These are phyloP conservation scores for Solanum corneliomulleri DNA, from an alignment of 257 asterid genomes.

Conservation along the genomic window DNA sequence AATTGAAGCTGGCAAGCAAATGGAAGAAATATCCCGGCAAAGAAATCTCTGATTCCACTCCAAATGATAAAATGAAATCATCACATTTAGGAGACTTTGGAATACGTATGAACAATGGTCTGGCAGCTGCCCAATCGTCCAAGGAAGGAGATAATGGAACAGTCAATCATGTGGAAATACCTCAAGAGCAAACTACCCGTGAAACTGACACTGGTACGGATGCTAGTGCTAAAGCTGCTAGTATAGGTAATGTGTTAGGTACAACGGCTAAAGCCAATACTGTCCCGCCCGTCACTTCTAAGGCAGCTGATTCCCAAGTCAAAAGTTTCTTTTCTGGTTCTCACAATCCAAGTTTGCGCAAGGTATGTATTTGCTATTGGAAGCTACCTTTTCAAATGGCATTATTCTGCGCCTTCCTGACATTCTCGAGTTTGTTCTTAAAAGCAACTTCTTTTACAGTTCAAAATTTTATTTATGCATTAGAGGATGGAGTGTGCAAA, in stretches of 20 bases:
- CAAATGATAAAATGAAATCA: conserved; percentile 20
- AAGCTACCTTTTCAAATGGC: background rate
- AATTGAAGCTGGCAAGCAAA: conserved; percentile 42
- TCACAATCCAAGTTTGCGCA: conserved; percentile 13
- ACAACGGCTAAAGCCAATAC: conserved; percentile 17
- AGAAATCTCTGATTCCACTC: conserved; percentile 14
- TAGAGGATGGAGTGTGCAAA: background rate
- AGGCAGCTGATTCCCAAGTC: conserved; percentile 3
- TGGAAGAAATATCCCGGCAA: conserved; percentile 41
- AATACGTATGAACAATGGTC: conserved; percentile 19
- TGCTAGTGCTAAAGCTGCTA: conserved; percentile 19
- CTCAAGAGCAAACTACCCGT: conserved; percentile 15
- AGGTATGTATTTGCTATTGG: conserved; percentile 34
- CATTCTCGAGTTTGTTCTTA: background rate
- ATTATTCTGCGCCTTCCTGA: background rate
- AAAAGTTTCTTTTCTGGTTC: conserved; percentile 14
- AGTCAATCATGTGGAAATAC: conserved; percentile 8
- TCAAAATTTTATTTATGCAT: background rate
- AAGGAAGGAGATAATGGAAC: conserved; percentile 17
- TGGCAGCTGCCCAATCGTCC: conserved; percentile 8
- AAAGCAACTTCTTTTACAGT: background rate
- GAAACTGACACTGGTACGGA: conserved; percentile 21
- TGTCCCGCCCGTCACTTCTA: conserved; percentile 16
- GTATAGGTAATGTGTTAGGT: conserved; percentile 14
- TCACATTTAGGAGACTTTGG: conserved; percentile 21